Evolutionary conservation across 192 early-diverging fungal species (phyloP).

Genomic region (Backusella westeae): DNA sequence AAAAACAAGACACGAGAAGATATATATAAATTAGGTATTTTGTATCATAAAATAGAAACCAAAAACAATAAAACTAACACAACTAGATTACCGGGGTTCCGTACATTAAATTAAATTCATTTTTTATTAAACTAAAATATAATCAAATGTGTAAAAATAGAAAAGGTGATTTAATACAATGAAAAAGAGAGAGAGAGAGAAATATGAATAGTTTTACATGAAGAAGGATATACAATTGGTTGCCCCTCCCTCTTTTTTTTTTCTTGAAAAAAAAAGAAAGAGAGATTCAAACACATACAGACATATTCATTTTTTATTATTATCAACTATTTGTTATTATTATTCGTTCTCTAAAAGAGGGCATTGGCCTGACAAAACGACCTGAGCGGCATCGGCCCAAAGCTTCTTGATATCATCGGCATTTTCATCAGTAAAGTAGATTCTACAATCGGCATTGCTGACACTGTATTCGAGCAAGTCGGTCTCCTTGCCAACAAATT

Average conservation of each 20-base stretch:
- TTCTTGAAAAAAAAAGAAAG: not conserved
- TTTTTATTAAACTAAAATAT: no score
- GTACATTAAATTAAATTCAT: no score
- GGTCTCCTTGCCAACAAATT: conserved; percentile 11
- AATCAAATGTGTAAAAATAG: no score
- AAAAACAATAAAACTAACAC: no score
- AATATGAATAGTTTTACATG: not conserved
- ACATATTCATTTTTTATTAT: not conserved
- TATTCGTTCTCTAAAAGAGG: conserved; percentile 16
- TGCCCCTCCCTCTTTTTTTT: not conserved
- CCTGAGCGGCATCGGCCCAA: conserved; percentile 26
- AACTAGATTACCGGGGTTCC: no score
- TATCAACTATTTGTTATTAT: not conserved
- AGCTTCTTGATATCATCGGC: conserved; percentile 27
- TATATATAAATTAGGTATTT: no score
- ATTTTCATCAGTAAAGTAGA: conserved; percentile 33
- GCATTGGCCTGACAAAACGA: conserved; percentile 23
- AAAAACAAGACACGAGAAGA: no score
- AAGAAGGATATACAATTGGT: not conserved
- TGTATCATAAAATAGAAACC: no score
- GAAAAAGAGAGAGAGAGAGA: no score
- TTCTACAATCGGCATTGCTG: conserved; percentile 32
- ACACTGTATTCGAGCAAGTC: conserved; percentile 32
- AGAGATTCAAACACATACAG: not conserved
- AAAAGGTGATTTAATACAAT: no score